These are phyloP conservation scores for Castanea crenata DNA, from an alignment of 306 rosid species.

Conservation along the genomic window DNA sequence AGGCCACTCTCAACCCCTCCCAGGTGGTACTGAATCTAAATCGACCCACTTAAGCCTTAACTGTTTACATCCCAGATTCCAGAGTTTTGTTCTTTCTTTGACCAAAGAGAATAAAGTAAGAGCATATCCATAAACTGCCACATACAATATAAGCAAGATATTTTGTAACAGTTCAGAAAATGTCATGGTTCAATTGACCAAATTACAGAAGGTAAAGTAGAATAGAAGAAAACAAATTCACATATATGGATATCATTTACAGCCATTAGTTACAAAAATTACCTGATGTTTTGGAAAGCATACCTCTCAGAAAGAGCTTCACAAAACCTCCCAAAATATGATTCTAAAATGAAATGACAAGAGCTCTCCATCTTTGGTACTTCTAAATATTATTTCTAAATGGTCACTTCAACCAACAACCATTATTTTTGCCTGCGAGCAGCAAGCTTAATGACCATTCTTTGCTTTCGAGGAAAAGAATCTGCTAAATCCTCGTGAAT, in stretches of 20 bases:
- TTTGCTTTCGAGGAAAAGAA: conserved; percentile 91
- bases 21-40: no score
- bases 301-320: conserved; percentile 31
- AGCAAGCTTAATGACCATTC: conserved; percentile 57
- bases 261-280: conserved; percentile 68
- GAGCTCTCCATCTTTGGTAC: conserved; percentile 29
- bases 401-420: conserved; percentile 21
- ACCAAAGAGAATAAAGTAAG: conserved; percentile 9
- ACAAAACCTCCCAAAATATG: conserved; percentile 45
- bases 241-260: conserved; percentile 76
- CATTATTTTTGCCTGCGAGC: conserved; percentile 24
- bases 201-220: conserved; percentile 38
- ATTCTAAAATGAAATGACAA: conserved; percentile 28
- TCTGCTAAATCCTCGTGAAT: conserved; percentile 79
- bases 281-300: conserved; percentile 31
- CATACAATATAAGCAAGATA: conserved; percentile 41
- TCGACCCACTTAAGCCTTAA: no score
- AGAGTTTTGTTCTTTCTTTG: neutral
- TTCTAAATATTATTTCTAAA: conserved; percentile 37
- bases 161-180: conserved; percentile 40
- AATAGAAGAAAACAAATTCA: conserved; percentile 34
- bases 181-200: conserved; percentile 35
- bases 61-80: no score
- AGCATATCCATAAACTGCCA: conserved; percentile 24
- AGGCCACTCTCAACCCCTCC: no score